Percentiles rank a stretch among this genome's conserved stretches.
Evolutionary conservation across 768 basidiomycete genomes (phyloP).

Genomic region (Leucosporidium creatinivorum): DNA sequence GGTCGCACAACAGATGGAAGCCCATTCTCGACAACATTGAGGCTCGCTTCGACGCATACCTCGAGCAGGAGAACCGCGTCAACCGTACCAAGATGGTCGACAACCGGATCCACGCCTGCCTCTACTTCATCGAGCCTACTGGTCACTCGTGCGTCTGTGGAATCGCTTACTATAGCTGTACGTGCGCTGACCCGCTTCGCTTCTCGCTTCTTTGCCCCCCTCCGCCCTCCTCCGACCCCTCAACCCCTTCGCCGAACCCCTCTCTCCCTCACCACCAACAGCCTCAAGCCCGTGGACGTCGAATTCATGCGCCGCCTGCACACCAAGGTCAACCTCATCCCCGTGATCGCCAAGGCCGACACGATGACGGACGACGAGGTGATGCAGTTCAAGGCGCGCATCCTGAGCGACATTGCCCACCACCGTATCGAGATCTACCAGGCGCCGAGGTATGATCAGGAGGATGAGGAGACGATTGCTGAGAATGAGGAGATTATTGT

Average conservation of each 20-base stretch:
- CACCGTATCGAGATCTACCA: conserved; percentile 98
- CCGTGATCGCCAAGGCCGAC: conserved; percentile 96
- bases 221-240: not conserved
- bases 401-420: conserved; percentile 77
- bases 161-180: conserved; percentile 13
- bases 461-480: conserved; percentile 95
- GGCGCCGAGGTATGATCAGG: conserved; percentile 93
- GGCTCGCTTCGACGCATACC: conserved; percentile 90
- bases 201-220: too few species aligned
- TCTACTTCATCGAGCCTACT: conserved; percentile 98
- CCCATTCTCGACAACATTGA: conserved; percentile 98
- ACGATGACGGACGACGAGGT: conserved; percentile 97
- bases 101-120: conserved; percentile 95
- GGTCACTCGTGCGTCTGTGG: conserved; percentile 78
- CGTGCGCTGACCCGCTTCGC: not conserved
- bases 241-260: not conserved
- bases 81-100: conserved; percentile 89
- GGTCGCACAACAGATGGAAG: conserved; percentile 69
- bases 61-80: conserved; percentile 98
- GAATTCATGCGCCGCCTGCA: conserved; percentile 98
- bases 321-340: conserved; percentile 95
- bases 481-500: conserved; percentile 87
- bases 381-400: conserved; percentile 76
- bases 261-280: conserved; percentile 40
- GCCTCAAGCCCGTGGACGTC: conserved; percentile 94